phyloP scores from a whole-genome alignment of 2,329 filamentous ascomycete genomes.

The Aspergillus hiratsukae region DNA sequence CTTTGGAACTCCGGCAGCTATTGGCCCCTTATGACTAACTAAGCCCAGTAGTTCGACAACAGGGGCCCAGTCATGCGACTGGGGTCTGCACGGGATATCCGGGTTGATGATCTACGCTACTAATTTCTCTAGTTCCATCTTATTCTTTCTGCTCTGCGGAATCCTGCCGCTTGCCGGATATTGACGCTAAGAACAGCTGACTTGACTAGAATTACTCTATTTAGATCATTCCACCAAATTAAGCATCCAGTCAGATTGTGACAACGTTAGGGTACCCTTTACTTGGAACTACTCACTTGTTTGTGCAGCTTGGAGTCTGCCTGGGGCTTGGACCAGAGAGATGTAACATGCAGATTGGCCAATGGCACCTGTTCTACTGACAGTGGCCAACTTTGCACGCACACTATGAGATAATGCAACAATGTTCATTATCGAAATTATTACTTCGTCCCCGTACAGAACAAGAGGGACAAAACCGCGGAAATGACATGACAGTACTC shows the following conservation, averaged over 20 bases:
- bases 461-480: conserved; percentile 4
- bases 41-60: conserved; percentile 26
- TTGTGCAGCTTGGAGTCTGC: conserved; percentile 20
- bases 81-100: conserved; percentile 32
- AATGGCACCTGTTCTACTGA: conserved; percentile 21
- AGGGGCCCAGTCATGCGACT: conserved; percentile 26
- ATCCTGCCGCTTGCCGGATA: conserved; percentile 29
- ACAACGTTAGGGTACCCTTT: conserved; percentile 15
- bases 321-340: conserved; percentile 17
- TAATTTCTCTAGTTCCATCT: conserved; percentile 33
- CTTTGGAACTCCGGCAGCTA: conserved; percentile 7
- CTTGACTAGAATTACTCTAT: not conserved
- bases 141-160: conserved; percentile 27
- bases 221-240: conserved; percentile 24
- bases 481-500: not conserved
- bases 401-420: conserved; percentile 20
- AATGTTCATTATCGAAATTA: conserved; percentile 16
- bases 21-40: conserved; percentile 23
- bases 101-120: conserved; percentile 29
- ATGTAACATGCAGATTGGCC: conserved; percentile 28
- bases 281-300: conserved; percentile 20
- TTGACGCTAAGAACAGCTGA: conserved; percentile 17
- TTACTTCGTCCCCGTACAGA: conserved; percentile 10
- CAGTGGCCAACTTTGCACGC: conserved; percentile 13
- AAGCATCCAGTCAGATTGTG: conserved; percentile 12